phyloP scores from a whole-genome alignment of 1,284 basidiomycete species.

The Cutaneotrichosporon mucoides region DNA sequence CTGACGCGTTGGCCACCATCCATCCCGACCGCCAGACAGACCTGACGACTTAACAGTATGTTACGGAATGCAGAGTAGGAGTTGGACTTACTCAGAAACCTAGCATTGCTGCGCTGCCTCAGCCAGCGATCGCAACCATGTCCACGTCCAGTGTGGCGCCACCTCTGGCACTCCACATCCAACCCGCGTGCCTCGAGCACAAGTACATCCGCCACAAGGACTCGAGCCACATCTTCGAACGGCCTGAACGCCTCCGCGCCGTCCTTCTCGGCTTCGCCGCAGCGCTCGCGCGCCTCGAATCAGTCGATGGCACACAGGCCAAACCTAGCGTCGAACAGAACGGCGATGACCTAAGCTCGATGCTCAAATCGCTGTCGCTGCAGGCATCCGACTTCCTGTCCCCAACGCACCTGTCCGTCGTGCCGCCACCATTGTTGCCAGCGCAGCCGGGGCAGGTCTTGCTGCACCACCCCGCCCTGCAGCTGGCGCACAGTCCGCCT shows the following conservation, averaged over 20 bases:
- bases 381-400: constrained; percentile 11
- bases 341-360: constrained; percentile 25
- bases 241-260: constrained; percentile 82
- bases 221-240: constrained; percentile 70
- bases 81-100: no score
- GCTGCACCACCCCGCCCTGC: constrained; percentile 41
- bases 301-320: constrained; percentile 23
- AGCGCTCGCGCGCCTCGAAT: constrained; percentile 67
- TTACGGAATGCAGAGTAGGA: no score
- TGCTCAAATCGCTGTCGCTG: constrained; percentile 36
- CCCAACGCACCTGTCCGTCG: constrained; percentile 25
- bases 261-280: constrained; percentile 73
- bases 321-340: no score
- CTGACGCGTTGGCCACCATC: neutral
- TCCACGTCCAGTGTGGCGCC: neutral
- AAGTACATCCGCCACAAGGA: constrained; percentile 71
- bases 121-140: no score
- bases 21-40: neutral
- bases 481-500: constrained; percentile 39
- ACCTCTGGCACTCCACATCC: constrained; percentile 47
- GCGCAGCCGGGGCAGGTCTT: constrained; percentile 33
- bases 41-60: neutral
- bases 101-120: no score
- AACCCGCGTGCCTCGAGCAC: constrained; percentile 55
- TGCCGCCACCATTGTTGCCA: constrained; percentile 26